These are phyloP conservation scores for Pleurotus cornucopiae DNA, from an alignment of 768 basidiomycete genomes.

Conservation along the genomic window DNA sequence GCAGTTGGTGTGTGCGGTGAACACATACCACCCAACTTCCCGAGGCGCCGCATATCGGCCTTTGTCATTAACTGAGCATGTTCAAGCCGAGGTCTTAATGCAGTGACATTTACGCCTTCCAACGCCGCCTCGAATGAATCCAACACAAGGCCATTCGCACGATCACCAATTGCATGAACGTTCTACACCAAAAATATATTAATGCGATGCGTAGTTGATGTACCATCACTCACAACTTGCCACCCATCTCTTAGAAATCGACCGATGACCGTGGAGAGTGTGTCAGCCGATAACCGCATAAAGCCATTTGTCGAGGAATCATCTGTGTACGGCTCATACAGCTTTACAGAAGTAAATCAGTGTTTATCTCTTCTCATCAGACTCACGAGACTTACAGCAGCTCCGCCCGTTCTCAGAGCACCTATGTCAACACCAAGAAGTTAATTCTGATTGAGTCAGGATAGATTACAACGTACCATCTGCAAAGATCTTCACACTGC, in stretches of 20 bases:
- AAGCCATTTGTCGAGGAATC: constrained; percentile 73
- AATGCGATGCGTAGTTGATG: neutral
- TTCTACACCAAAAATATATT: constrained; percentile 44
- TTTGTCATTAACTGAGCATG: constrained; percentile 85
- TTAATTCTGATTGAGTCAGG: too few species aligned
- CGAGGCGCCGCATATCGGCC: constrained; percentile 74
- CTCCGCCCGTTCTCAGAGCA: constrained; percentile 85
- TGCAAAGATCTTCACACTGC: constrained; percentile 79
- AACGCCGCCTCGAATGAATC: constrained; percentile 77
- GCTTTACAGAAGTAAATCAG: constrained; percentile 27
- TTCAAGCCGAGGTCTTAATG: constrained; percentile 76
- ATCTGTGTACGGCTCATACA: constrained; percentile 81
- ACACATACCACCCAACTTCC: constrained; percentile 68
- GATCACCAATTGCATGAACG: constrained; percentile 84
- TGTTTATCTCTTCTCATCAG: neutral
- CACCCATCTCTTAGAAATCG: constrained; percentile 76
- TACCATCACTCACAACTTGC: constrained; percentile 70
- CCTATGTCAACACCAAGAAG: constrained; percentile 33
- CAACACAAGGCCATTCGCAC: constrained; percentile 79
- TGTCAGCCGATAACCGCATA: constrained; percentile 64
- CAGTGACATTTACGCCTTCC: constrained; percentile 54
- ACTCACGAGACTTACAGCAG: constrained; percentile 51
- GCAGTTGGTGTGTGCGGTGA: neutral
- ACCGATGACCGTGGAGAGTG: constrained; percentile 59
- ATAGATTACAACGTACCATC: constrained; percentile 40